Evolutionary conservation across 1,284 basidiomycete genomes (phyloP).

Genomic region (Naganishia sp.): DNA sequence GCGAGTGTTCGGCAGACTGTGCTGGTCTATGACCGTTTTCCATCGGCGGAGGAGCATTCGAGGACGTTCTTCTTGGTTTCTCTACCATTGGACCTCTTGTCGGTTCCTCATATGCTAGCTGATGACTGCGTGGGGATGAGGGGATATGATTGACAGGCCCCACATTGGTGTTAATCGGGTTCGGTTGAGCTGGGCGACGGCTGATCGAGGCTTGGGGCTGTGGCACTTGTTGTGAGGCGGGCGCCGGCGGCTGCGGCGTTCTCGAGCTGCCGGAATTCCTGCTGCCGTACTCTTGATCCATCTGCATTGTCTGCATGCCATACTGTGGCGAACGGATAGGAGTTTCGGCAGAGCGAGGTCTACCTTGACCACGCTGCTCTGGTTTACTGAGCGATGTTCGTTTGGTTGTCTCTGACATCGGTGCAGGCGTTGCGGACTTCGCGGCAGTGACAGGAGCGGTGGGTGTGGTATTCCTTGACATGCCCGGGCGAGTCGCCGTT

Average conservation of each 20-base stretch:
- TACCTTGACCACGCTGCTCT: slow-evolving; percentile 41
- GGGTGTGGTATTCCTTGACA: background rate
- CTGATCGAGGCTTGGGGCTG: slow-evolving; percentile 30
- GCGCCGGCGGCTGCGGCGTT: slow-evolving; percentile 14
- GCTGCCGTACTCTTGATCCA: slow-evolving; percentile 70
- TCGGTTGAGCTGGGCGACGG: slow-evolving; percentile 31
- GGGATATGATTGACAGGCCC: slow-evolving; percentile 33
- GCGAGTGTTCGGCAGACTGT: slow-evolving; percentile 3
- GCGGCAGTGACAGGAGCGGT: slow-evolving; percentile 1
- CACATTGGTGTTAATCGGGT: slow-evolving; percentile 29
- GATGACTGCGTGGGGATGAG: slow-evolving; percentile 32
- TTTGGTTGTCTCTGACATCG: slow-evolving; percentile 34
- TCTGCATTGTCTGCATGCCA: slow-evolving; percentile 86
- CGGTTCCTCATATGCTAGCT: slow-evolving; percentile 28
- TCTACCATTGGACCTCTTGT: slow-evolving; percentile 3
- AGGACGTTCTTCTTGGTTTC: slow-evolving; percentile 17
- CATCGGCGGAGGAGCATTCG: slow-evolving; percentile 27
- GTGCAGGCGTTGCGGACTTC: slow-evolving; percentile 7
- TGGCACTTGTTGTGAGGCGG: slow-evolving; percentile 34
- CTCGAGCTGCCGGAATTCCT: slow-evolving; percentile 17
- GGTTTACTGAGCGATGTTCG: slow-evolving; percentile 50
- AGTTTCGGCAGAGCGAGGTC: slow-evolving; percentile 62
- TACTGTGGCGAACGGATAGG: slow-evolving; percentile 85
- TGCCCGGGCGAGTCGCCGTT: background rate
- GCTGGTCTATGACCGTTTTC: slow-evolving; percentile 21